Percentiles rank a stretch among this genome's conserved stretches.
These are phyloP conservation scores for Starmera quercuum DNA, from an alignment of 805 yeast species.

Conservation along the genomic window DNA sequence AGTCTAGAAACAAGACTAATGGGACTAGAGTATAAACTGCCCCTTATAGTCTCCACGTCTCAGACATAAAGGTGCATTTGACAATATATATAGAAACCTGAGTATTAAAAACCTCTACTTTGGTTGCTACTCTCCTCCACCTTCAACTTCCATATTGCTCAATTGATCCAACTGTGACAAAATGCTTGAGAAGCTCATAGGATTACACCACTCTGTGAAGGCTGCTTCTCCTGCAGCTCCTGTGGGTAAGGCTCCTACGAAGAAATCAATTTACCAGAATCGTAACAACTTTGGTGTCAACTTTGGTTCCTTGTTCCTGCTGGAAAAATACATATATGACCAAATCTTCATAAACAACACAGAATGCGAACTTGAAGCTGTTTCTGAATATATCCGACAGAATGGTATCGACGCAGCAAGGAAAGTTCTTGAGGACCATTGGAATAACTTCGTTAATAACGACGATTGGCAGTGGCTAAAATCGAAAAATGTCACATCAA, in stretches of 20 bases:
- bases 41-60: too few relatives aligned
- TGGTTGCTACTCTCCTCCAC: too few relatives aligned
- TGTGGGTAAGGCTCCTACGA: conserved; percentile 25
- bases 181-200: background rate
- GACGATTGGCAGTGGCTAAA: conserved; percentile 77
- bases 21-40: too few relatives aligned
- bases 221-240: conserved; percentile 18
- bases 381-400: conserved; percentile 36
- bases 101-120: too few relatives aligned
- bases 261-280: conserved; percentile 44
- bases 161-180: background rate
- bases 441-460: conserved; percentile 52
- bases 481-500: conserved; percentile 61
- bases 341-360: conserved; percentile 52
- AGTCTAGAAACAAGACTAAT: too few relatives aligned
- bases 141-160: background rate
- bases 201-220: background rate
- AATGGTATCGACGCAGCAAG: conserved; percentile 50
- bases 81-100: too few relatives aligned
- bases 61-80: too few relatives aligned
- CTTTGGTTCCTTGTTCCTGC: conserved; percentile 72
- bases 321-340: conserved; percentile 74
- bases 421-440: conserved; percentile 51
- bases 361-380: conserved; percentile 69
- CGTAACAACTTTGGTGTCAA: conserved; percentile 77